These are phyloP conservation scores for Capronia epimyces DNA, from an alignment of 2,329 filamentous ascomycete genomes.

Conservation along the genomic window DNA sequence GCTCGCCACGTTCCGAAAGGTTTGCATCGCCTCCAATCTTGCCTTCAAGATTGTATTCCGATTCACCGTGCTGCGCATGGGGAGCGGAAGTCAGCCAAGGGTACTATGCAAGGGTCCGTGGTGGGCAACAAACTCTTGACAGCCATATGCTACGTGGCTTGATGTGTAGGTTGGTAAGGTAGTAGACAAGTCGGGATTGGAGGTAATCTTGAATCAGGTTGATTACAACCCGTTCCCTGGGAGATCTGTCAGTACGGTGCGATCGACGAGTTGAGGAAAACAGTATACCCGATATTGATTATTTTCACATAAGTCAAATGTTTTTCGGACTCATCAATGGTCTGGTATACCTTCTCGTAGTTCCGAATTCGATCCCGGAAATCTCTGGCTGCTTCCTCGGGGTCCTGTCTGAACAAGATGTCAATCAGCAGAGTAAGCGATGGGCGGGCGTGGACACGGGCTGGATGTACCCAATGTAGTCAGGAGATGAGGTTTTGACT, in stretches of 20 bases:
- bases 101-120: constrained; percentile 24
- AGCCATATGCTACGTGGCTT: constrained; percentile 95
- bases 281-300: constrained; percentile 76
- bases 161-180: constrained; percentile 97
- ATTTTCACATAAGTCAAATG: constrained; percentile 94
- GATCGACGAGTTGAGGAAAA: background rate
- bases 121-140: constrained; percentile 61
- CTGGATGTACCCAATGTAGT: constrained; percentile 56
- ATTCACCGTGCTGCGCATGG: constrained; percentile 74
- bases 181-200: constrained; percentile 94
- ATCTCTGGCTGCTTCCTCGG: constrained; percentile 81
- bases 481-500: constrained; percentile 93
- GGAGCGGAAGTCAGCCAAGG: background rate
- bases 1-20: constrained; percentile 77
- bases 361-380: constrained; percentile 93
- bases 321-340: constrained; percentile 81
- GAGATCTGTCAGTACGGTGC: background rate
- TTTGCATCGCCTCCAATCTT: constrained; percentile 89
- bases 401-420: constrained; percentile 59
- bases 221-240: constrained; percentile 72
- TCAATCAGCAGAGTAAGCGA: background rate
- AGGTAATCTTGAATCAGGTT: constrained; percentile 96
- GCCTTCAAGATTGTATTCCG: constrained; percentile 81
- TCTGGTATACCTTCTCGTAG: constrained; percentile 95
- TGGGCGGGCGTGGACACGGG: background rate